phyloP scores from a whole-genome alignment of 2,329 filamentous ascomycete species.

The Huntiella omanensis region DNA sequence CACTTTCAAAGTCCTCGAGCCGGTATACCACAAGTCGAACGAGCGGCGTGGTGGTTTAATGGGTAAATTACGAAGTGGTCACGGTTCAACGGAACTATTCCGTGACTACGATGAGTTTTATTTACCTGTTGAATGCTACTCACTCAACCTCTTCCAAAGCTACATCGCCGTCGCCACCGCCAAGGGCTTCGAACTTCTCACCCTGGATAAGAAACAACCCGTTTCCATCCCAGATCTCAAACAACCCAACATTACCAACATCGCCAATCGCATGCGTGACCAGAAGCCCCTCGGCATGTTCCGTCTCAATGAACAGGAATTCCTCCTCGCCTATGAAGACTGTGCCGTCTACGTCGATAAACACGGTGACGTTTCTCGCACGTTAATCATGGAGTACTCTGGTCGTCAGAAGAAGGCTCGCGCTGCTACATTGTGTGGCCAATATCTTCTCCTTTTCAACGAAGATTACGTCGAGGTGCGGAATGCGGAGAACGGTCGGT shows the following conservation, averaged over 20 bases:
- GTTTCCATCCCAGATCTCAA: conserved; percentile 84
- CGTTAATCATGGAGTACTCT: conserved; percentile 97
- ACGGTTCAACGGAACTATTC: conserved; percentile 69
- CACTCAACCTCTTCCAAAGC: conserved; percentile 88
- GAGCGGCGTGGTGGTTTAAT: conserved; percentile 47
- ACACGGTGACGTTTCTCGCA: conserved; percentile 84
- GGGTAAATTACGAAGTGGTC: conserved; percentile 19
- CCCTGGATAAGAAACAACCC: conserved; percentile 88
- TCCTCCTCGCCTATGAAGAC: conserved; percentile 83
- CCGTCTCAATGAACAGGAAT: conserved; percentile 77
- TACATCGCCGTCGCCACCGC: conserved; percentile 82
- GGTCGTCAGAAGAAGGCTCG: conserved; percentile 64
- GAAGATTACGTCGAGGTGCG: conserved; percentile 93
- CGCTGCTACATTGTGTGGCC: conserved; percentile 72
- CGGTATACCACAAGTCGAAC: conserved; percentile 79
- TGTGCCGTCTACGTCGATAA: conserved; percentile 97
- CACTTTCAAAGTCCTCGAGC: conserved; percentile 95
- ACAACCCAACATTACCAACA: conserved; percentile 60
- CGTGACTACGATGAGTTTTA: conserved; percentile 98
- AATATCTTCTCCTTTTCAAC: conserved; percentile 85
- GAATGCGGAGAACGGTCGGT: conserved; percentile 84
- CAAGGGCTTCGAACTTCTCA: conserved; percentile 88
- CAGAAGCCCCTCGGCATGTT: conserved; percentile 92
- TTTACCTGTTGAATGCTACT: conserved; percentile 85
- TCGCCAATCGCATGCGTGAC: conserved; percentile 63